These are phyloP conservation scores for Cucurbitaria berberidis DNA, from an alignment of 2,329 filamentous ascomycete species.

Conservation along the genomic window DNA sequence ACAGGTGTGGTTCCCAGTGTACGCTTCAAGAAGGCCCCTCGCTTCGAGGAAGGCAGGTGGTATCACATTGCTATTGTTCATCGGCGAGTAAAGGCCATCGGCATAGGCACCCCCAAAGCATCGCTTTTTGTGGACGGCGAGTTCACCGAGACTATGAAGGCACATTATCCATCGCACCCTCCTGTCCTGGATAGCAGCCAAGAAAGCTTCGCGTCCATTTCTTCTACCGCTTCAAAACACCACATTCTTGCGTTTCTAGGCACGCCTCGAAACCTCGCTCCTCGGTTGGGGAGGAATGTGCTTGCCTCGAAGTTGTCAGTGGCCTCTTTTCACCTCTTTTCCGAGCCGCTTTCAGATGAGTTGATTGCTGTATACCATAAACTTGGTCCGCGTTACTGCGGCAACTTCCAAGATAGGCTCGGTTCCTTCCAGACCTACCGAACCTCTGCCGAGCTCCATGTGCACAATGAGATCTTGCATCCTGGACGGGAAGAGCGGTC, in stretches of 20 bases:
- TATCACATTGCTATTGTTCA: conserved; percentile 94
- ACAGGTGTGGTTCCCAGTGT: conserved; percentile 75
- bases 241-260: conserved; percentile 92
- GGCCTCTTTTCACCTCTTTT: conserved; percentile 86
- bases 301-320: conserved; percentile 85
- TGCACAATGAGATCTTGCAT: conserved; percentile 89
- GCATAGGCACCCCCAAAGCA: conserved; percentile 78
- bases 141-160: conserved; percentile 89
- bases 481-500: conserved; percentile 89
- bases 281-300: conserved; percentile 73
- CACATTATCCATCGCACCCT: conserved; percentile 82
- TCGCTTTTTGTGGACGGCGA: conserved; percentile 91
- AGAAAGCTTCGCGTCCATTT: conserved; percentile 74
- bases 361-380: conserved; percentile 88
- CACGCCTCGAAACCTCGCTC: conserved; percentile 86
- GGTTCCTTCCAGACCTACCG: conserved; percentile 96
- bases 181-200: conserved; percentile 67
- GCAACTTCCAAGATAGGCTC: conserved; percentile 95
- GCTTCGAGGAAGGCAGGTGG: conserved; percentile 80
- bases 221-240: conserved; percentile 62
- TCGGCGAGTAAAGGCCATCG: conserved; percentile 68
- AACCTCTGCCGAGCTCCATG: conserved; percentile 86
- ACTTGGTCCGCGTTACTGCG: conserved; percentile 87
- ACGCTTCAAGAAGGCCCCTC: conserved; percentile 85
- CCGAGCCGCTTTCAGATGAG: conserved; percentile 88